Evolutionary conservation across 2,329 filamentous ascomycete species (phyloP), one percentile per base, ranked within the genome.

Genomic region (Aureobasidium sp.): DNA sequence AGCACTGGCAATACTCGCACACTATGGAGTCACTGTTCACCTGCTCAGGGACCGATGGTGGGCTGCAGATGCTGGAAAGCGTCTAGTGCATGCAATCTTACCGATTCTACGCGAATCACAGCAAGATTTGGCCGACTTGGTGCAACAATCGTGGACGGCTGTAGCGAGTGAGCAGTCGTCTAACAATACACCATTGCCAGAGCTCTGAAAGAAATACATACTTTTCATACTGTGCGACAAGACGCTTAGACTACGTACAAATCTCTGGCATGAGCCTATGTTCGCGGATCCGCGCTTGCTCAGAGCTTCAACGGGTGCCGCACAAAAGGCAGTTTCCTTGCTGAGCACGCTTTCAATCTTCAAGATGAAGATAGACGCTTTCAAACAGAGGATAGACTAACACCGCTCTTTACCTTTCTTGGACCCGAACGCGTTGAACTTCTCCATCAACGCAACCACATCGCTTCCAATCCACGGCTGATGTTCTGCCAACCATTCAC

Each of bases 11-110:
- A 44, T 62, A 24, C 39, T 62, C 12, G 49, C 29, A 12, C 60
- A 62, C 33, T 62, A 45, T n/a, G 60, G 40, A 4, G 24, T 62
- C 7, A 40, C 33, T 11, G 24, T 57, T 2, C 60, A 62, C 11
- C 2, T 48, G 19, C 39, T 62, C 1, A 40, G 40, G 1, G 33
- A 49, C 19, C 19, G 42, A 22, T 62, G 60, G 60, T 62, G 60
- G 60, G 60, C 60, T 2, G 45, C 33, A 17, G 24, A 57, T 35
- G n/a, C 49, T 8, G 60, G 60, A 14, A 49, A 56, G 33, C 29
- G 60, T n/a, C 52, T 62, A 1, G 50, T 62, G 9, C 29, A 12
- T 1, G 29, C 40, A 6, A 37, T 61, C 17, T 17, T 61, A 15
- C 57, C 57, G 4, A 35, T 35, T 11, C 24, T 60, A 6, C n/a